Base-by-base conservation (phyloP, 768 basidiomycete genomes). In the Saitozyma sp. region DNA sequence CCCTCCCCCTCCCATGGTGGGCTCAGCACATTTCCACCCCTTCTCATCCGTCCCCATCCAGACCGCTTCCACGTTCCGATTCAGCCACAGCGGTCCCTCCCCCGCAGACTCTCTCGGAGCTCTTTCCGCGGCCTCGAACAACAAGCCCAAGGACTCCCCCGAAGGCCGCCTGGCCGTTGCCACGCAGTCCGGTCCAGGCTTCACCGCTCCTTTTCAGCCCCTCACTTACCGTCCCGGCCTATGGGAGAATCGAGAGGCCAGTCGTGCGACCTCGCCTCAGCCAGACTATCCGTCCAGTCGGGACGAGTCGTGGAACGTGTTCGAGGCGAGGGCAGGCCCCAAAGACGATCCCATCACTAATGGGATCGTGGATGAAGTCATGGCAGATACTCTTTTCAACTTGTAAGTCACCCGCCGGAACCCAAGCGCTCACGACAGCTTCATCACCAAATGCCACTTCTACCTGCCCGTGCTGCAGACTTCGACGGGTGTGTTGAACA, bases 171-270 rank as follows among this genome's bases (percentile, higher is more conserved):
- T 66, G 19, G 65, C 59, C 6, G 55, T 63, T 5, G 65, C 64
- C 9, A 43, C 57, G 17, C 65, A 63, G 17, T 56, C 43, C 9
- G 65, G 65, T 5, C n/a, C 42, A 1, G 54, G 45, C 8, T 63
- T 53, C 40, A 53, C 46, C 9, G 65, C 68, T 2, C 68, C 68
- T 11, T 69, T 69, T 57, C 61, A 63, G 19, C 54, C 68, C 14
- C 42, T 66, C 14, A 49, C 52, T 2, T 59, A 54, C 37, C 56
- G 53, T 16, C 68, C 68, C 4, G 58, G 49, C 1, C 17, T 66
- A 8, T 69, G 68, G 68, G 68, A 69, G 20, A 69, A 69, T 41
- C 17, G 59, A 16, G 68, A 69, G 45, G 63, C 64, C 43, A 60
- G 58, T 19, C 29, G 66, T 19, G n/a, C 59, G 45, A 50, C 59